These are phyloP conservation scores for Fusarium avenaceum DNA, from an alignment of 2,329 filamentous ascomycete genomes.

Conservation along the genomic window DNA sequence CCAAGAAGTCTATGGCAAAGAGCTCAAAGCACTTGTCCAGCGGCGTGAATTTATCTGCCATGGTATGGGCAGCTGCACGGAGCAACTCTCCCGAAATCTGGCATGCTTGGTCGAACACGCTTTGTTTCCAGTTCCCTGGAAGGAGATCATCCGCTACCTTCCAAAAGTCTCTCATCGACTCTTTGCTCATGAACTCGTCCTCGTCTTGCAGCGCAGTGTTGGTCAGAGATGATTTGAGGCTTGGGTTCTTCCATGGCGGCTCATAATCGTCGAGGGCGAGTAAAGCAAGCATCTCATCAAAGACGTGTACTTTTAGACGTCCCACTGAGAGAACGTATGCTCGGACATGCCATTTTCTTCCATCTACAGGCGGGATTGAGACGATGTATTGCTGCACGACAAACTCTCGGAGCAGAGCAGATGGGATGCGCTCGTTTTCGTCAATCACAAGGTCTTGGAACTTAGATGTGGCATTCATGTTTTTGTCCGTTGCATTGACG, in stretches of 20 bases:
- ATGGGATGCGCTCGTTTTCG: constrained; percentile 54
- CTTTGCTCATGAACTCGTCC: constrained; percentile 50
- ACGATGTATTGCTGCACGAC: constrained; percentile 57
- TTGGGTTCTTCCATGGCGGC: constrained; percentile 55
- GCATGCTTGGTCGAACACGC: constrained; percentile 55
- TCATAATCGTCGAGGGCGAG: constrained; percentile 54
- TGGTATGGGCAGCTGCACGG: constrained; percentile 53
- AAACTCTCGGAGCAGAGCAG: constrained; percentile 55
- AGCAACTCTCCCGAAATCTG: constrained; percentile 53
- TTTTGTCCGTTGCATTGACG: constrained; percentile 1
- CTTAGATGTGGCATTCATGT: constrained; percentile 11
- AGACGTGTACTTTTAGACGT: constrained; percentile 56
- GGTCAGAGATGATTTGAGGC: constrained; percentile 53
- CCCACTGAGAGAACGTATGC: constrained; percentile 56
- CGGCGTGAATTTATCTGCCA: constrained; percentile 57
- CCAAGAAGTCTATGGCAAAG: constrained; percentile 55
- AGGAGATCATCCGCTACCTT: constrained; percentile 48
- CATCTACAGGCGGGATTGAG: constrained; percentile 50
- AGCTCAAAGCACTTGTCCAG: constrained; percentile 56
- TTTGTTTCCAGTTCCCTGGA: constrained; percentile 51
- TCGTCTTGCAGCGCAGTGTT: constrained; percentile 56
- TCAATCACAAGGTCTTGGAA: constrained; percentile 47
- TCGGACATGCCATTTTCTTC: constrained; percentile 55
- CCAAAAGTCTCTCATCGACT: constrained; percentile 56
- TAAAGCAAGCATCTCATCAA: constrained; percentile 54